Conservation (phyloP, 345 rosid genomes). For the Populus nigra region DNA sequence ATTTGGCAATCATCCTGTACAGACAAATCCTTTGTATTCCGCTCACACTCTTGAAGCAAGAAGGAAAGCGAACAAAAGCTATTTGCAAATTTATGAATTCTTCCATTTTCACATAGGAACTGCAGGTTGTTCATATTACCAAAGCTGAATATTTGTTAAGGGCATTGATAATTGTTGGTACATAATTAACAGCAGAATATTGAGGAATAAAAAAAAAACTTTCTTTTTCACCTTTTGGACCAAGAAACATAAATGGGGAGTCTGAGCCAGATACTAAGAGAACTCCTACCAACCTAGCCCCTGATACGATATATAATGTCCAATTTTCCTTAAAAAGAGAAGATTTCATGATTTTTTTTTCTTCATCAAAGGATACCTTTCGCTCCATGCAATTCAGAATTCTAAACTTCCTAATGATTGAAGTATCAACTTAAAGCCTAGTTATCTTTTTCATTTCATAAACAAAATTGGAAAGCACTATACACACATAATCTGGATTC, state of each 20-base stretch:
- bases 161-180: constrained; percentile 17
- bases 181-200: constrained; percentile 10
- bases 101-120: constrained; percentile 69
- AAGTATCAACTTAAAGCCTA: no score
- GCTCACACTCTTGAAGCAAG: constrained; percentile 54
- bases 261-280: neutral
- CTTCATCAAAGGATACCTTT: no score
- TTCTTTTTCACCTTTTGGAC: neutral
- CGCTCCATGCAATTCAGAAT: no score
- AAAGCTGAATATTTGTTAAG: constrained; percentile 58
- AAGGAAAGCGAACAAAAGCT: constrained; percentile 70
- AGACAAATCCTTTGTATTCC: constrained; percentile 32
- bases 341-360: no score
- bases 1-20: constrained; percentile 26
- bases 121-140: constrained; percentile 68
- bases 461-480: no score
- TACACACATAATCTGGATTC: no score
- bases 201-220: neutral
- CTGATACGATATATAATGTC: no score
- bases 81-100: constrained; percentile 72
- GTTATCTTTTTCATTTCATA: no score
- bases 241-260: neutral
- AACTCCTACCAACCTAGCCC: no score
- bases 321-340: no score
- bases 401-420: no score